Evolutionary conservation across 2,329 filamentous ascomycete species (phyloP).

Genomic region (Monilinia aucupariae): DNA sequence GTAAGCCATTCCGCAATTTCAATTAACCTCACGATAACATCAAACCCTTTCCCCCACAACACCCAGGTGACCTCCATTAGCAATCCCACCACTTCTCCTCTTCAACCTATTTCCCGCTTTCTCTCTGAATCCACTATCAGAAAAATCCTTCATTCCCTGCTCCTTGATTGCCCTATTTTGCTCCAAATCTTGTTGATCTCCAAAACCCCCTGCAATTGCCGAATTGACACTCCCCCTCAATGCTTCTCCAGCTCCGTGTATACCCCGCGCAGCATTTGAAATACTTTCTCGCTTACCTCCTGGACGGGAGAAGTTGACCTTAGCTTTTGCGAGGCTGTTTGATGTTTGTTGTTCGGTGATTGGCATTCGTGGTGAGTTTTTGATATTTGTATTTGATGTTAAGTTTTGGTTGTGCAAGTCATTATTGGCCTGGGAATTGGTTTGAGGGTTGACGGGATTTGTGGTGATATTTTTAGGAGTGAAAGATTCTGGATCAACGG

Average conservation of each 20-base stretch:
- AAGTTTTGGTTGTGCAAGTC: neutral
- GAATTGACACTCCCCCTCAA: constrained; percentile 11
- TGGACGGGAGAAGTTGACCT: constrained; percentile 13
- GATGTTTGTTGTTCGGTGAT: constrained; percentile 3
- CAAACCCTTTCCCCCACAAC: constrained; percentile 1
- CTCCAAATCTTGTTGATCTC: constrained; percentile 8
- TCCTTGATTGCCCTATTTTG: constrained; percentile 8
- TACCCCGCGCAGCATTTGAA: constrained; percentile 3
- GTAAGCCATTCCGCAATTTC: no score
- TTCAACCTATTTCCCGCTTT: constrained; percentile 73
- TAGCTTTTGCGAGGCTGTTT: neutral
- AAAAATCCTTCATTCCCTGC: constrained; percentile 13
- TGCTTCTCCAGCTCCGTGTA: constrained; percentile 15
- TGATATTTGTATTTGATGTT: neutral
- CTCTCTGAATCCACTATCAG: constrained; percentile 77
- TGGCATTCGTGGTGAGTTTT: neutral
- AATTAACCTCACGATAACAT: neutral
- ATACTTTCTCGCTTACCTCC: constrained; percentile 5
- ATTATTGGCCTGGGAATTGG: neutral
- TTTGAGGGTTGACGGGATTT: neutral
- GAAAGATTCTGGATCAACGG: neutral
- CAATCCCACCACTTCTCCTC: constrained; percentile 1
- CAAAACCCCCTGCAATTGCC: constrained; percentile 9
- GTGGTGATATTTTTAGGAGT: neutral
- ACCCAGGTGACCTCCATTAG: neutral